Evolutionary conservation across 2,329 filamentous ascomycete genomes (phyloP).

Genomic region (Botrytis squamosa): DNA sequence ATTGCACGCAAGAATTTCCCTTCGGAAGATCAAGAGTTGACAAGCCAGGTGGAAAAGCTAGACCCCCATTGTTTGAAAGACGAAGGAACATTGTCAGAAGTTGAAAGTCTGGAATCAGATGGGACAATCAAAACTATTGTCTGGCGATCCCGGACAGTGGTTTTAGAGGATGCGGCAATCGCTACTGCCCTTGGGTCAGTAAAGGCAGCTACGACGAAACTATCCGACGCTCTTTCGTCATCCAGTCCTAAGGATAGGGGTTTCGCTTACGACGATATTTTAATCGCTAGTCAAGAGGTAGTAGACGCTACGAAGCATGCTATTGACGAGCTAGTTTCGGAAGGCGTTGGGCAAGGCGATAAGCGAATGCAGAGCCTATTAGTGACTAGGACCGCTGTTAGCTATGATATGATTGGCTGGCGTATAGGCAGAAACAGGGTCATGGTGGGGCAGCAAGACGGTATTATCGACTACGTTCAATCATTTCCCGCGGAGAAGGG

Average conservation of each 20-base stretch:
- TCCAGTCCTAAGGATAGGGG: constrained; percentile 67
- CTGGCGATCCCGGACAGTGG: constrained; percentile 83
- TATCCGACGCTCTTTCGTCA: constrained; percentile 50
- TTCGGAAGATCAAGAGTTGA: constrained; percentile 61
- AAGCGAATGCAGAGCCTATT: constrained; percentile 87
- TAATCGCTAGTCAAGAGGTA: constrained; percentile 88
- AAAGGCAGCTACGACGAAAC: constrained; percentile 49
- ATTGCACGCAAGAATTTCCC: constrained; percentile 81
- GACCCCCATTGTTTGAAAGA: constrained; percentile 67
- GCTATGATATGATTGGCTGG: constrained; percentile 93
- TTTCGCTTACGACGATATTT: constrained; percentile 84
- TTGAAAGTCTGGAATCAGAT: constrained; percentile 51
- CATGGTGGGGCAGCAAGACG: constrained; percentile 79
- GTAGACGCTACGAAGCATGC: constrained; percentile 91
- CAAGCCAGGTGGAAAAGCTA: constrained; percentile 66
- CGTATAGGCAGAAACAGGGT: constrained; percentile 90
- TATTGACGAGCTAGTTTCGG: constrained; percentile 83
- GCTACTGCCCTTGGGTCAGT: constrained; percentile 78
- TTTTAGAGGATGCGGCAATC: constrained; percentile 90
- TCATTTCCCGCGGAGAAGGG: constrained; percentile 54
- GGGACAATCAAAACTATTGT: constrained; percentile 71
- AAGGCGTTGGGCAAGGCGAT: constrained; percentile 82
- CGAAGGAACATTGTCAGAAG: constrained; percentile 48
- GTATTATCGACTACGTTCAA: constrained; percentile 57
- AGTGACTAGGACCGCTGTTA: constrained; percentile 88